Evolutionary conservation across 495 filamentous ascomycete species (phyloP).

Genomic region (Talaromyces stipitatus): DNA sequence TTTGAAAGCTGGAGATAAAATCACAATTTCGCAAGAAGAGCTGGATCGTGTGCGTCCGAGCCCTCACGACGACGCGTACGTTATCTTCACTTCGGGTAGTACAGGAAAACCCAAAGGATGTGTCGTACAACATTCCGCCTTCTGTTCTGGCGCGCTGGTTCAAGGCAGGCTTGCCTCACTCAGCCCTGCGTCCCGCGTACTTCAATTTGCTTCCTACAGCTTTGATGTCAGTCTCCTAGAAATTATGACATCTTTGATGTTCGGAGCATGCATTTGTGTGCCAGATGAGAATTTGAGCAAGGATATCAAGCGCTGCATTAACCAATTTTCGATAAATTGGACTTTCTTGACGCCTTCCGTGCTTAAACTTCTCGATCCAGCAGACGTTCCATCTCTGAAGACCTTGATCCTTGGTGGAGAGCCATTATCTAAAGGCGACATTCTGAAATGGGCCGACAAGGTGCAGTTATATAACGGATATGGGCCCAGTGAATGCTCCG

Average conservation of each 20-base stretch:
- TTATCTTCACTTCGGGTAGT: slow-evolving; percentile 61
- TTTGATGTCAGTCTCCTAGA: neutral
- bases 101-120: slow-evolving; percentile 64
- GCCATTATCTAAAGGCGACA: neutral
- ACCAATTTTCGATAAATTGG: neutral
- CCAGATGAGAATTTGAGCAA: neutral
- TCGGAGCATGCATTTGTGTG: neutral
- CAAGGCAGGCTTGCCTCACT: too few species aligned
- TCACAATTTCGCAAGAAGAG: neutral
- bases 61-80: slow-evolving; percentile 29
- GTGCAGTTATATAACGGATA: slow-evolving; percentile 23
- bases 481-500: slow-evolving; percentile 14
- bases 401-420: slow-evolving; percentile 41
- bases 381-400: slow-evolving; percentile 36
- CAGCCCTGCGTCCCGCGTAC: neutral
- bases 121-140: too few species aligned
- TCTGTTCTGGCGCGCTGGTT: too few species aligned
- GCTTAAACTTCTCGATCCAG: slow-evolving; percentile 17
- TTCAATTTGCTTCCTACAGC: neutral
- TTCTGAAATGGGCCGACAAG: neutral
- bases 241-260: neutral
- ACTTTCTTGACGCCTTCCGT: neutral
- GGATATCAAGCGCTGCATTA: neutral
- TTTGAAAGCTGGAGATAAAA: slow-evolving; percentile 17
- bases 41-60: slow-evolving; percentile 3